These are phyloP conservation scores for Alternaria longipes DNA, from an alignment of 2,329 filamentous ascomycete species.

Conservation along the genomic window DNA sequence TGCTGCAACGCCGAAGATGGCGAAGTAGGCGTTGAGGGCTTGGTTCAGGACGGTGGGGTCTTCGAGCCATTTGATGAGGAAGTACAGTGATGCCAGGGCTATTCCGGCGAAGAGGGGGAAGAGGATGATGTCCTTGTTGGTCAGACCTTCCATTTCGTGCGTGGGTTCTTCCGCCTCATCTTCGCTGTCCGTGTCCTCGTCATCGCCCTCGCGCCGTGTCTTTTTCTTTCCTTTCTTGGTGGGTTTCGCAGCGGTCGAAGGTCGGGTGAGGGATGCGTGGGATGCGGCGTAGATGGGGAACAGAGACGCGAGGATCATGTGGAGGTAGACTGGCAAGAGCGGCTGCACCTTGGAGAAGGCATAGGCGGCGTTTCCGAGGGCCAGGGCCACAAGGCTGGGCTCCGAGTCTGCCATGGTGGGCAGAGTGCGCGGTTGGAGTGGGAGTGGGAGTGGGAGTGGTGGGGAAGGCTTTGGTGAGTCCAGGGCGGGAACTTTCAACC, in stretches of 20 bases:
- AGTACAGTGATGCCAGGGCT: conserved; percentile 80
- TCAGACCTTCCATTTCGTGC: conserved; percentile 71
- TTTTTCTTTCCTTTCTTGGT: conserved; percentile 63
- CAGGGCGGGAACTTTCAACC: too few species aligned
- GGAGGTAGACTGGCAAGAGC: conserved; percentile 65
- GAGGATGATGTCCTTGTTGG: conserved; percentile 81
- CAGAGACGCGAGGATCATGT: conserved; percentile 74
- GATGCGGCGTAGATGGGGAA: conserved; percentile 86
- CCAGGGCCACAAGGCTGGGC: conserved; percentile 39
- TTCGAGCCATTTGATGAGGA: conserved; percentile 87
- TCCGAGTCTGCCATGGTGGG: conserved; percentile 42
- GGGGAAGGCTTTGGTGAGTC: not conserved
- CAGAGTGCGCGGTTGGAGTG: not conserved
- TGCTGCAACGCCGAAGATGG: conserved; percentile 78
- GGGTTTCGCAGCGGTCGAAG: conserved; percentile 77
- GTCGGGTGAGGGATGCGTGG: conserved; percentile 84
- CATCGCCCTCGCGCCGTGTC: conserved; percentile 34
- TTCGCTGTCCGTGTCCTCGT: conserved; percentile 55
- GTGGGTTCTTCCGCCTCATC: conserved; percentile 62
- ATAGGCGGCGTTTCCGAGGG: conserved; percentile 50
- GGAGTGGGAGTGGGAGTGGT: not conserved
- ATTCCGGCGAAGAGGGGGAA: conserved; percentile 81
- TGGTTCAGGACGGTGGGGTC: conserved; percentile 84
- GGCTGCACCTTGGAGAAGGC: conserved; percentile 54
- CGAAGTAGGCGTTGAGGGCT: conserved; percentile 85